phyloP scores from a whole-genome alignment of 78 protist genomes.

The Protostelium mycophagum region DNA sequence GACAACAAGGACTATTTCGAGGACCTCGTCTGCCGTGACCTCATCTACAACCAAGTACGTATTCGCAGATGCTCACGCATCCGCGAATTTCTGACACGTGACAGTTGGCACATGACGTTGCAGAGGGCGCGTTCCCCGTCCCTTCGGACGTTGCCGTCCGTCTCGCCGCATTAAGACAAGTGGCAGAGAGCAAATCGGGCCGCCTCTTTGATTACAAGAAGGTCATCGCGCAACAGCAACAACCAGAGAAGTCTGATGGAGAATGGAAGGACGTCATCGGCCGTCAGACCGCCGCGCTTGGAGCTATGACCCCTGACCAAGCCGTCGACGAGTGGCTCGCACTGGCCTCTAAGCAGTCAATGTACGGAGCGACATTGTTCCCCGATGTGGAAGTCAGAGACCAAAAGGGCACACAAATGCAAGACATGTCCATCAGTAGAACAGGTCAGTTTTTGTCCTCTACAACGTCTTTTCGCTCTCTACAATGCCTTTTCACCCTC shows the following conservation, averaged over 20 bases:
- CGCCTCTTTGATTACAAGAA: neutral
- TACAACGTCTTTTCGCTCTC: too few species aligned
- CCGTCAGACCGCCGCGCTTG: neutral
- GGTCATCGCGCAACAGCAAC: neutral
- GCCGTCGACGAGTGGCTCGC: neutral
- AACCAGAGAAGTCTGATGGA: neutral
- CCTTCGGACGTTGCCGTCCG: neutral
- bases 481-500: too few species aligned
- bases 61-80: too few species aligned
- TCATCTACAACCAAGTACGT: constrained; percentile 30
- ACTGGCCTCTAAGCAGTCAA: neutral
- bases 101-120: neutral
- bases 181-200: neutral
- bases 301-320: neutral
- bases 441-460: too few species aligned
- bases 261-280: neutral
- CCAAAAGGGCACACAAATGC: neutral
- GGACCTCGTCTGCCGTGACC: constrained; percentile 11
- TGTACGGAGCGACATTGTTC: neutral
- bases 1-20: neutral
- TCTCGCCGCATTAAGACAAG: neutral
- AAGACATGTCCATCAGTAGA: neutral
- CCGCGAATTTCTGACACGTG: too few species aligned
- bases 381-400: neutral
- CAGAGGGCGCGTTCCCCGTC: neutral